phyloP scores from a whole-genome alignment of 768 basidiomycete genomes.

The Phylloporus scabripes region DNA sequence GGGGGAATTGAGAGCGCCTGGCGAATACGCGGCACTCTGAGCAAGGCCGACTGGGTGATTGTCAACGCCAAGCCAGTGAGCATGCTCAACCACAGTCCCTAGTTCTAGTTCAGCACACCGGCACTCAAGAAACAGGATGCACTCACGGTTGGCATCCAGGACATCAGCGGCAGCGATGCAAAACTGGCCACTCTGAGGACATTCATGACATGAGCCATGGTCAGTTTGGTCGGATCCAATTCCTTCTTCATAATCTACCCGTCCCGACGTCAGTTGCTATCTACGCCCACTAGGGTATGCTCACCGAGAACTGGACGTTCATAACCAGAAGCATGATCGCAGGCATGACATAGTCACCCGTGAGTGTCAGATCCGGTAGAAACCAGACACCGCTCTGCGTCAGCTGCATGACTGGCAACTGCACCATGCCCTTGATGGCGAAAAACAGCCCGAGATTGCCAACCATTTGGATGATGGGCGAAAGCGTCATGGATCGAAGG shows the following conservation, averaged over 20 bases:
- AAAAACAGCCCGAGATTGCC: constrained; percentile 82
- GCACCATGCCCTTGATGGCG: constrained; percentile 65
- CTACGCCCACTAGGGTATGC: constrained; percentile 19
- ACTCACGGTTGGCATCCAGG: constrained; percentile 62
- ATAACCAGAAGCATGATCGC: constrained; percentile 50
- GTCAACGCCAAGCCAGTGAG: constrained; percentile 44
- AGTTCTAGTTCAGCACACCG: constrained; percentile 1
- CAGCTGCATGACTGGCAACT: constrained; percentile 68
- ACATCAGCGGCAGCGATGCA: constrained; percentile 46
- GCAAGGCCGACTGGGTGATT: constrained; percentile 41
- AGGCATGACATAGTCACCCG: constrained; percentile 75
- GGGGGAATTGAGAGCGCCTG: constrained; percentile 32
- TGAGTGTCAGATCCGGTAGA: constrained; percentile 75
- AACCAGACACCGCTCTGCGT: constrained; percentile 67
- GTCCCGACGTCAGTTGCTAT: constrained; percentile 2
- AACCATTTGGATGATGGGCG: constrained; percentile 65
- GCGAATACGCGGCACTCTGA: constrained; percentile 41
- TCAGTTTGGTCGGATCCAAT: constrained; percentile 47
- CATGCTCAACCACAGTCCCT: constrained; percentile 61
- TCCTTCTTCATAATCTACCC: constrained; percentile 45
- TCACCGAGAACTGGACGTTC: constrained; percentile 64
- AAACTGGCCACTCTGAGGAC: constrained; percentile 55
- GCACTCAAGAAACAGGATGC: background rate
- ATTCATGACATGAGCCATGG: constrained; percentile 65
- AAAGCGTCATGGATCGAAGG: constrained; percentile 47